phyloP scores from a whole-genome alignment of 306 rosid genomes.

The Cucurbita ficifolia region DNA sequence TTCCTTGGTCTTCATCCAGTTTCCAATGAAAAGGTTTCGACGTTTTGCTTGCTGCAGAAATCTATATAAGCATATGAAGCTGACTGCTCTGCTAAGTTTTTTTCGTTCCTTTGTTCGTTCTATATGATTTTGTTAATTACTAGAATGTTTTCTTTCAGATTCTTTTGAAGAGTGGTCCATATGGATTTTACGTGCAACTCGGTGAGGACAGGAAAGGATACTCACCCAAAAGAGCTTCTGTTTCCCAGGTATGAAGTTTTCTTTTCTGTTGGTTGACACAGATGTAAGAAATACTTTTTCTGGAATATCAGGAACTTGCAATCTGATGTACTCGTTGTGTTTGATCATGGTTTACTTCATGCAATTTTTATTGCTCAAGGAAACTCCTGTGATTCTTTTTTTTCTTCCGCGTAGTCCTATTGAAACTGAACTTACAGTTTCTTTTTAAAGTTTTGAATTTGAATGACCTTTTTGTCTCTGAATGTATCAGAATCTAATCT shows the following conservation, averaged over 20 bases:
- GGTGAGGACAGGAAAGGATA: slow-evolving; percentile 81
- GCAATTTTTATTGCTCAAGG: not conserved
- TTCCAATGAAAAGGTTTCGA: slow-evolving; percentile 58
- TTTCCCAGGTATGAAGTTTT: slow-evolving; percentile 50
- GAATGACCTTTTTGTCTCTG: not conserved
- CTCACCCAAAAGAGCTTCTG: slow-evolving; percentile 62
- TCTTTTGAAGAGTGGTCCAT: slow-evolving; percentile 80
- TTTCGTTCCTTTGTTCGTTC: slow-evolving; percentile 9
- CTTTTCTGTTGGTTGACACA: not conserved
- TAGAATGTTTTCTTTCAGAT: slow-evolving; percentile 28
- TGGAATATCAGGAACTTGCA: not conserved
- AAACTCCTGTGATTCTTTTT: not conserved
- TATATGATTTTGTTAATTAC: not conserved
- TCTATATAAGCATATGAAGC: not conserved
- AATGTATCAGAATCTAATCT: not conserved
- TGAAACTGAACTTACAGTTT: not conserved
- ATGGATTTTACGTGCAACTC: slow-evolving; percentile 79
- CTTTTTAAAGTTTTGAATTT: not conserved
- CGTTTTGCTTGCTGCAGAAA: not conserved
- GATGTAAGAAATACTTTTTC: not conserved
- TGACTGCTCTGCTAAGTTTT: slow-evolving; percentile 7
- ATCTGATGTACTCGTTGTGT: not conserved
- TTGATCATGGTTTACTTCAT: not conserved
- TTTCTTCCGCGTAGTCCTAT: not conserved
- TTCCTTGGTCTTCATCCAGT: slow-evolving; percentile 52